Evolutionary conservation across 164 flowering plant species (phyloP).

Genomic region (Santalum album): DNA sequence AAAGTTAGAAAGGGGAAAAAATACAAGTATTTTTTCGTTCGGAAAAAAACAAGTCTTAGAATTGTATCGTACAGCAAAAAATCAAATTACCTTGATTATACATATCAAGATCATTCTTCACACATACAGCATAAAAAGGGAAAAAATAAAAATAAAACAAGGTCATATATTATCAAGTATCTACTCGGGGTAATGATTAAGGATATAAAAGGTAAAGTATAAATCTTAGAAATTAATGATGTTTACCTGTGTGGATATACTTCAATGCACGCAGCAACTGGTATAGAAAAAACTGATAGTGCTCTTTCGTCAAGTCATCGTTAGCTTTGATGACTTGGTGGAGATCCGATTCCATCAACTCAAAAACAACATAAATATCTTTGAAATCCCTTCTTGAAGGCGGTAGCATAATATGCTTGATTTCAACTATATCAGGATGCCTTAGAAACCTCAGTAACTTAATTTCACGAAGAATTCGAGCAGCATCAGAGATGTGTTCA

Average conservation of each 20-base stretch:
- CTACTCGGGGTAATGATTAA: too few relatives aligned
- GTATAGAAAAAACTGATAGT: conserved; percentile 87
- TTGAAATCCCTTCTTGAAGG: conserved; percentile 81
- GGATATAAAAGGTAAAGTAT: too few relatives aligned
- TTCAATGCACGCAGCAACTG: conserved; percentile 84
- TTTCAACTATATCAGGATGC: conserved; percentile 93
- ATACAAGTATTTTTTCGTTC: too few relatives aligned
- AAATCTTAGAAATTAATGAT: too few relatives aligned
- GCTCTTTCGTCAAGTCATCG: conserved; percentile 79
- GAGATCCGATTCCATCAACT: conserved; percentile 93
- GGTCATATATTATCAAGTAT: too few relatives aligned
- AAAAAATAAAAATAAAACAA: too few relatives aligned
- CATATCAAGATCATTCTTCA: too few relatives aligned
- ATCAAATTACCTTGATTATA: too few relatives aligned
- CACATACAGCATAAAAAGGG: too few relatives aligned
- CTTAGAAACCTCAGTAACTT: conserved; percentile 80
- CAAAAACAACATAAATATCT: conserved; percentile 91
- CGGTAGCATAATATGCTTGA: conserved; percentile 85
- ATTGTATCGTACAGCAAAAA: too few relatives aligned
- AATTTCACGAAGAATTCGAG: conserved; percentile 85
- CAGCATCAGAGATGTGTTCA: conserved; percentile 86
- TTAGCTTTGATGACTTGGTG: conserved; percentile 93
- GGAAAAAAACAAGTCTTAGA: too few relatives aligned
- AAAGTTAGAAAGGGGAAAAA: too few relatives aligned
- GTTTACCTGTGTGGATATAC: conserved; percentile 90